Evolutionary conservation across 495 filamentous ascomycete genomes (phyloP).

Genomic region (Talaromyces liani): DNA sequence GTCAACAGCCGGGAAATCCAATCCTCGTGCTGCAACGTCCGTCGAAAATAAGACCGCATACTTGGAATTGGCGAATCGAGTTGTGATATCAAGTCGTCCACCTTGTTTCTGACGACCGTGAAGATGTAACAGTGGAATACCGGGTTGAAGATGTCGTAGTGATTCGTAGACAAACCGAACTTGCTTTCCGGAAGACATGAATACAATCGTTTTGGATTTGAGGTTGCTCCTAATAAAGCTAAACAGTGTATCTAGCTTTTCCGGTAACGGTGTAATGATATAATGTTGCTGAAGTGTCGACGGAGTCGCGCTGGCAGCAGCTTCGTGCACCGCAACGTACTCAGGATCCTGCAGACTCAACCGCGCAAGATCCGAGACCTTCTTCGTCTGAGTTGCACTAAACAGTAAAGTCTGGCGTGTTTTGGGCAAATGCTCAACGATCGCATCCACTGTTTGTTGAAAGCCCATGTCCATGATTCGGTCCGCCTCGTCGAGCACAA

Average conservation of each 20-base stretch:
- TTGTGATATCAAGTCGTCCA: constrained; percentile 77
- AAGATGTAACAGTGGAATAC: constrained; percentile 89
- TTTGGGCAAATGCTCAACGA: constrained; percentile 84
- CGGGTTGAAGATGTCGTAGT: constrained; percentile 89
- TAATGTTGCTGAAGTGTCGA: constrained; percentile 84
- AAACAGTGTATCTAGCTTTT: constrained; percentile 88
- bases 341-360: constrained; percentile 85
- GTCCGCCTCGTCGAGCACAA: constrained; percentile 95
- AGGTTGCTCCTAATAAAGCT: constrained; percentile 85
- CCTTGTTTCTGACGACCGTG: constrained; percentile 92
- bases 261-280: constrained; percentile 68
- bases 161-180: constrained; percentile 92
- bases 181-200: constrained; percentile 90
- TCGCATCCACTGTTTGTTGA: constrained; percentile 82
- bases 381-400: constrained; percentile 92
- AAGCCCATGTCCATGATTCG: constrained; percentile 98
- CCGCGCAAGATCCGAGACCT: constrained; percentile 83
- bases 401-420: constrained; percentile 88
- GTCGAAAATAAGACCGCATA: constrained; percentile 87
- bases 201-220: constrained; percentile 88
- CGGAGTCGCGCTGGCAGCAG: constrained; percentile 74
- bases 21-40: constrained; percentile 84
- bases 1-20: constrained; percentile 95
- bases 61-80: constrained; percentile 68
- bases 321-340: constrained; percentile 89